Evolutionary conservation across 2,329 filamentous ascomycete species (phyloP).

Genomic region (Paramyrothecium sp.): DNA sequence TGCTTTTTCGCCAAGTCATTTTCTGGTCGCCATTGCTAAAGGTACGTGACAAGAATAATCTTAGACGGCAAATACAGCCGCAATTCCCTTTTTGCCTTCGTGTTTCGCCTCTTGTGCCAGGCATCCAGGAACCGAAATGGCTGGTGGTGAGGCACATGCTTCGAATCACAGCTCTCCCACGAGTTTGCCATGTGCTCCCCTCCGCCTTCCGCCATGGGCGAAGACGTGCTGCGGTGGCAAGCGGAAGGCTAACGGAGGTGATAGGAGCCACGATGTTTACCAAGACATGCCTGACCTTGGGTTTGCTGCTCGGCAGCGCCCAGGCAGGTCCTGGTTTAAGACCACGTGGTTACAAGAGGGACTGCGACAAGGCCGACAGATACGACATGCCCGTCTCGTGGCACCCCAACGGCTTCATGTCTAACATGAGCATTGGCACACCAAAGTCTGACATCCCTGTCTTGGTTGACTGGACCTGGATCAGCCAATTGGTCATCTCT

Average conservation of each 20-base stretch:
- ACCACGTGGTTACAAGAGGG: background rate
- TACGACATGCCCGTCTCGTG: conserved; percentile 13
- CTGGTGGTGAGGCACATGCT: background rate
- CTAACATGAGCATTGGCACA: conserved; percentile 8
- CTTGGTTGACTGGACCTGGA: conserved; percentile 18
- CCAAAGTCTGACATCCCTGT: conserved; percentile 9
- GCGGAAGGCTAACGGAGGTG: background rate
- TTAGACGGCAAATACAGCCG: too few relatives aligned
- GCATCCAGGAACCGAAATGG: too few relatives aligned
- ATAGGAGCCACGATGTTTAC: background rate
- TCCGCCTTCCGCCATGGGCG: background rate
- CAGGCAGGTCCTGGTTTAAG: background rate
- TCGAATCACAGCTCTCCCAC: background rate
- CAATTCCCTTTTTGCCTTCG: too few relatives aligned
- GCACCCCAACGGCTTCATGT: conserved; percentile 10
- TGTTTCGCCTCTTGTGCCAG: too few relatives aligned
- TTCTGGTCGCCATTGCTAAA: too few relatives aligned
- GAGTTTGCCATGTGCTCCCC: background rate
- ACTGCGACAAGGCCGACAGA: background rate
- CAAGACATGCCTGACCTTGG: background rate
- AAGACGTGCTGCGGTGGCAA: background rate
- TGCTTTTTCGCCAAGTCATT: too few relatives aligned
- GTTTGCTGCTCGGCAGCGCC: background rate
- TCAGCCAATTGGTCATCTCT: conserved; percentile 11
- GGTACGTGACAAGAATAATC: too few relatives aligned